A percentile compares a stretch with the other conserved stretches of the same genome.
Conservation (phyloP, 805 yeast genomes). For the Cyberlindnera euphorbiiphila region DNA sequence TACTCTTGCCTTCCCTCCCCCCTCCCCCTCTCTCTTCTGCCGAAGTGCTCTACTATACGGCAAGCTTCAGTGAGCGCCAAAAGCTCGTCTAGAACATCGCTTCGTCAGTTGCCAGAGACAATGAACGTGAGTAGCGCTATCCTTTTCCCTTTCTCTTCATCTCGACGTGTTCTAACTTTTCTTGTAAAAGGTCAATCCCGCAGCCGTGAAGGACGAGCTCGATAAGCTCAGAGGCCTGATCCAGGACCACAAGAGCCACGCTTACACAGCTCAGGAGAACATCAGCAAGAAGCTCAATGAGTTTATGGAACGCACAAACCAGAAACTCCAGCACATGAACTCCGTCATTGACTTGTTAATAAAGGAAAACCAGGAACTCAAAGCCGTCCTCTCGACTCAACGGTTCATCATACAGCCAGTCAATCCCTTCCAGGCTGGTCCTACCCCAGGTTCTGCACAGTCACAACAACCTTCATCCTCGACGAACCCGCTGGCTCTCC, state of each 20-base stretch:
- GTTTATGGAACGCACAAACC: constrained; percentile 22
- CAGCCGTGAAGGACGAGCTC: constrained; percentile 22
- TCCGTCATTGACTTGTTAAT: constrained; percentile 24
- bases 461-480: constrained; percentile 5
- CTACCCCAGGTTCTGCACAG: constrained; percentile 5
- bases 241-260: constrained; percentile 21
- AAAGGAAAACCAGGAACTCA: constrained; percentile 28
- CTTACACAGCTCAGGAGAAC: constrained; percentile 21
- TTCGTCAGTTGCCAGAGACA: too few relatives aligned
- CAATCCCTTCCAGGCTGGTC: constrained; percentile 13
- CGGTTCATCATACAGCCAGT: constrained; percentile 24
- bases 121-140: constrained; percentile 12
- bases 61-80: too few relatives aligned
- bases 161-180: too few relatives aligned
- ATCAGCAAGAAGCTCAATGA: constrained; percentile 24
- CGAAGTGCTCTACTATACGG: too few relatives aligned
- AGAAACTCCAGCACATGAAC: constrained; percentile 22
- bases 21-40: too few relatives aligned
- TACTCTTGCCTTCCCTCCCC: too few relatives aligned
- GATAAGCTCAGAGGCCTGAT: constrained; percentile 23
- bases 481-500: constrained; percentile 12
- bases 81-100: too few relatives aligned
- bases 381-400: constrained; percentile 20
- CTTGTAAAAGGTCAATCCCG: constrained; percentile 13
- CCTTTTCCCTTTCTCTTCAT: neutral